These are phyloP conservation scores for Strigomonas oncopelti DNA, from an alignment of 208 protist species.

Conservation along the genomic window DNA sequence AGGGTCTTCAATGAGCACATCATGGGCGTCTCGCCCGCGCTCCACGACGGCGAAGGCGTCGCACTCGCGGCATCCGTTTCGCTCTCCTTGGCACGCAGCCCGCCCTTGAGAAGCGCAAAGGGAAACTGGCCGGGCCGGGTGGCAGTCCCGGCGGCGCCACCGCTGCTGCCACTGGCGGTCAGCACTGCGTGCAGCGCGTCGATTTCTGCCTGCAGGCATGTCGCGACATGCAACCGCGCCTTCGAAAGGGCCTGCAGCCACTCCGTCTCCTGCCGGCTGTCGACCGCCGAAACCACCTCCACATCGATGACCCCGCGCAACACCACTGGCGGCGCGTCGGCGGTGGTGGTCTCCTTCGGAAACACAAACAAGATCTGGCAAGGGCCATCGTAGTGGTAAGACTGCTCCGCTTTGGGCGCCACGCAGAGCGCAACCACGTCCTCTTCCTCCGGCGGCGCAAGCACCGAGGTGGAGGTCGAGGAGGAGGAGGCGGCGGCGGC, in stretches of 20 bases:
- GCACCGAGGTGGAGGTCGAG: not conserved
- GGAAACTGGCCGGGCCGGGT: not conserved
- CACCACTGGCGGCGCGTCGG: conserved; percentile 6
- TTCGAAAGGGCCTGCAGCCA: conserved; percentile 17
- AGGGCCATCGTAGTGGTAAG: conserved; percentile 16
- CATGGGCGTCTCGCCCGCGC: not conserved
- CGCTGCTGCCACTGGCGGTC: too few relatives aligned
- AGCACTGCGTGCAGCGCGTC: not conserved
- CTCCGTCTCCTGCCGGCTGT: conserved; percentile 25
- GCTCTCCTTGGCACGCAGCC: too few relatives aligned
- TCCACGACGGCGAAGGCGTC: not conserved
- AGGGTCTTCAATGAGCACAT: not conserved
- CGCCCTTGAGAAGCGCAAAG: not conserved
- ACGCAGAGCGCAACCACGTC: not conserved
- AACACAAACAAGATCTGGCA: conserved; percentile 15
- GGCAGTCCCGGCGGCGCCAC: too few relatives aligned
- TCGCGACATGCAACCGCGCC: conserved; percentile 26
- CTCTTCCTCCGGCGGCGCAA: conserved; percentile 18
- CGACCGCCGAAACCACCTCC: conserved; percentile 29
- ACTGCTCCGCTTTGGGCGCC: not conserved
- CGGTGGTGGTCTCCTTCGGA: conserved; percentile 8
- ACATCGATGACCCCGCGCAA: conserved; percentile 38
- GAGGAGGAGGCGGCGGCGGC: too few relatives aligned
- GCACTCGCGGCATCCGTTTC: not conserved
- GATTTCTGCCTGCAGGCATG: conserved; percentile 23